Evolutionary conservation across 768 basidiomycete species (phyloP), one percentile per base, ranked within the genome.

Genomic region (Dacryopinax spathularia): DNA sequence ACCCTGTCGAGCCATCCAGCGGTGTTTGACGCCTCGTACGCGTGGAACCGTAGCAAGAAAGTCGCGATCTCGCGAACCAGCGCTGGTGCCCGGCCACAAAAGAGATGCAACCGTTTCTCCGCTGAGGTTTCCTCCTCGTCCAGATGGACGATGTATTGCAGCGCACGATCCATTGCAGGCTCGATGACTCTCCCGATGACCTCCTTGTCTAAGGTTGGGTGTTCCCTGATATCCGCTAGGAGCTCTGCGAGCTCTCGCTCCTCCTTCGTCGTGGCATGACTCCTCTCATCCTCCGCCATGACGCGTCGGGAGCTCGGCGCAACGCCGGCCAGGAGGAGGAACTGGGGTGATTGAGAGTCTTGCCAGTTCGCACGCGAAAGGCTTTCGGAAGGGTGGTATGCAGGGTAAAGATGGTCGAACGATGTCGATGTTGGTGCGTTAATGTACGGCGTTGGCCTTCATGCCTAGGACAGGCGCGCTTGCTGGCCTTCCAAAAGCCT

Each of bases 1-100:
- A 90, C 71, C 65, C 76, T 79, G 18, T 71, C 72, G 72, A 84
- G 83, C 89, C 90, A 94, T 36, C 75, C 72, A 1, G 79, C 77
- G 2, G 89, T 85, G 33, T 77, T 75, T 0, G 76, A 73, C 60
- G 82, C 80, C 61, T 74, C 68, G 68, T 91, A 96, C 10, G 91
- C 91, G 71, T 88, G 86, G 36, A 96, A 73, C 60, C 91, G 82
- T 35, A 95, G 76, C 60, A 90, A 79, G 74, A 93, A 96, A 0
- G 84, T 84, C 0, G 93, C 90, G 1, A 86, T 82, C 64, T 83
- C 85, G 9, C 80, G 72, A 0, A 81, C 84, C 34, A 82, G 75
- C 9, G 78, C 71, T 33, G 81, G 75, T 2, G 85, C 86, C 35
- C 80, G 78, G 31, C 75, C 72, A 72, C 93, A 96, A 72, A 88